A percentile compares a stretch with the other conserved stretches of the same genome.
These are phyloP conservation scores for Solanum microdontum DNA, from an alignment of 257 asterid species.

Conservation along the genomic window DNA sequence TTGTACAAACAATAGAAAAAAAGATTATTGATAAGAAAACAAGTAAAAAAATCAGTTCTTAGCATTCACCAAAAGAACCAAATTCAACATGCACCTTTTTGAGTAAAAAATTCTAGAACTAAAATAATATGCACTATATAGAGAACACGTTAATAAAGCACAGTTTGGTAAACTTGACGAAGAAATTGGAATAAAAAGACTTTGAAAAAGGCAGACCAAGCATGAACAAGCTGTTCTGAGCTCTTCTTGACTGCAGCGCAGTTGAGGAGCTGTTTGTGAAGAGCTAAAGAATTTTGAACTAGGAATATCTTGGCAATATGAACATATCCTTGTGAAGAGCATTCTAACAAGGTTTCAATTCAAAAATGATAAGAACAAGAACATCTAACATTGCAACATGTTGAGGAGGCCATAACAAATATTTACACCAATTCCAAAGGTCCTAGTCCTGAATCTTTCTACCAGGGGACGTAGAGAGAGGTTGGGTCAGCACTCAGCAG, in stretches of 20 bases:
- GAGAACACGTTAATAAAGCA: neutral
- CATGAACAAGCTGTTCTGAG: neutral
- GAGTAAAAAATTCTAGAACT: neutral
- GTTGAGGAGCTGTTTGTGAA: neutral
- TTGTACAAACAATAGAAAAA: slow-evolving; percentile 11
- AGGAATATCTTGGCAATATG: neutral
- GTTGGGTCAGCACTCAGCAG: neutral
- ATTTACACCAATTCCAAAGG: neutral
- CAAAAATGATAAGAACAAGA: neutral
- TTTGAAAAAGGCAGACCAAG: neutral
- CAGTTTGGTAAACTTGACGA: neutral
- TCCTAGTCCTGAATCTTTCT: neutral
- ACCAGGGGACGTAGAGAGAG: neutral
- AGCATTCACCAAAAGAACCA: neutral
- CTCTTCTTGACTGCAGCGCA: neutral
- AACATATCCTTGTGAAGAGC: neutral
- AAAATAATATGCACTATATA: neutral
- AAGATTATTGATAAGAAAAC: neutral
- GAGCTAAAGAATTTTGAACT: neutral
- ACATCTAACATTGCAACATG: neutral
- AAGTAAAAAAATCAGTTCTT: neutral
- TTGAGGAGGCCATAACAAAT: neutral
- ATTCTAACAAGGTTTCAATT: neutral
- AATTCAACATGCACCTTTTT: neutral
- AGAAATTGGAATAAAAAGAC: neutral